Evolutionary conservation across 2,329 filamentous ascomycete genomes (phyloP), one percentile per base, ranked within the genome.

Genomic region (Geosmithia morbida): DNA sequence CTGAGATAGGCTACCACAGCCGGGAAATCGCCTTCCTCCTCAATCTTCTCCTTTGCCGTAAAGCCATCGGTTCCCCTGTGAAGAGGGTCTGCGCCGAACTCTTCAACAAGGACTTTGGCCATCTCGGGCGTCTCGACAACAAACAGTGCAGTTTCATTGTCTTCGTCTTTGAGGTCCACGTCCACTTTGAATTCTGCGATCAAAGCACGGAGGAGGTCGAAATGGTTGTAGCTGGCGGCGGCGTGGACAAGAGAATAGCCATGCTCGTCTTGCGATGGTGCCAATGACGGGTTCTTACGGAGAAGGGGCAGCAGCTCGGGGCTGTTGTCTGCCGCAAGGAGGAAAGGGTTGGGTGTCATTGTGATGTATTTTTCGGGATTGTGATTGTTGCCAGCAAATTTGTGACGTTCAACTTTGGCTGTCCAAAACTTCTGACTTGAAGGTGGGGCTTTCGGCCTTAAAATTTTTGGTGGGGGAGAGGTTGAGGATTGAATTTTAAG

Each of bases 171-270:
- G 46, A 96, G 69, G 60, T 96, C 83, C 44, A 88, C 77, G 50
- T 89, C 71, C 20, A 90, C 89, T 13, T 79, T 66, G 64, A 89
- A 87, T 33, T 90, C 85, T 44, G 71, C 71, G 26, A 95, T 72
- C 6, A 98, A 74, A 1, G 78, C 65, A 50, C 85, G 82, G 16
- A 96, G 74, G 16, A 98, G 79, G 48, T 85, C 77, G 37, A 87
- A 67, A 60, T 97, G 89, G 60, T 83, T 85, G 72, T 97, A 98
- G 55, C 89, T 96, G 17, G 87, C 83, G 16, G 90, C 87, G 46
- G 92, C 92, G 65, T 98, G 92, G 45, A 97, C 70, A 22, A 97
- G 79, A 44, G 88, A 94, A 69, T 98, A 98, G 57, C 92, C 92
- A 59, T 96, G 85, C 50, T 84, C 80, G 64, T 98, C 92, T 66